A percentile compares a stretch with the other conserved stretches of the same genome.
phyloP scores from a whole-genome alignment of 192 early-diverging fungal species.

The Rhizophagus prolifer region DNA sequence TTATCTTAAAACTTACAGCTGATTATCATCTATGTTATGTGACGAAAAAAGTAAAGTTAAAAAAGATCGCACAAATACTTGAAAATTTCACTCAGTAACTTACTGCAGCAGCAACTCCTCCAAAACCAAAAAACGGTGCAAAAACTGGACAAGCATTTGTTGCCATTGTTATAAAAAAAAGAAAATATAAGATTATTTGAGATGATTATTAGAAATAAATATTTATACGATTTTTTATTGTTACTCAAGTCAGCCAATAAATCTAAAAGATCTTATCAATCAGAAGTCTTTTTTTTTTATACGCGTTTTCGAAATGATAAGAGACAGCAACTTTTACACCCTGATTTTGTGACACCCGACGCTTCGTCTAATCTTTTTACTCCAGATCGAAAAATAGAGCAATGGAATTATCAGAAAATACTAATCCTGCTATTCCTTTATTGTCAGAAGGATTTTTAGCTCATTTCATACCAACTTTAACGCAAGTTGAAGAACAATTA shows the following conservation, averaged over 20 bases:
- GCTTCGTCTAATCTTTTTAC: not conserved
- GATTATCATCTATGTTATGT: slow-evolving; percentile 57
- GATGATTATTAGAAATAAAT: not conserved
- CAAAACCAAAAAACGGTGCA: slow-evolving; percentile 93
- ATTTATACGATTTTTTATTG: not conserved
- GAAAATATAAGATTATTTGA: not conserved
- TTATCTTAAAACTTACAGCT: slow-evolving; percentile 55
- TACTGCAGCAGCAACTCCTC: slow-evolving; percentile 88
- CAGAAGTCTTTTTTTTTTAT: not conserved
- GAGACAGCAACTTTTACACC: slow-evolving; percentile 5
- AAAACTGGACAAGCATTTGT: slow-evolving; percentile 69
- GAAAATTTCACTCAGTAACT: not conserved
- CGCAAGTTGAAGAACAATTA: slow-evolving; percentile 24
- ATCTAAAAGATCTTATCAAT: not conserved
- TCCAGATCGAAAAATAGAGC: not conserved
- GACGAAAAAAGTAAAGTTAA: slow-evolving; percentile 16
- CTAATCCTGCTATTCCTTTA: slow-evolving; percentile 5
- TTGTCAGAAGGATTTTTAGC: slow-evolving; percentile 30
- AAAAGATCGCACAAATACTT: not conserved
- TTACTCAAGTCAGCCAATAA: not conserved
- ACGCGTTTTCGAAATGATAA: not conserved
- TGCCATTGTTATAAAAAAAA: not conserved
- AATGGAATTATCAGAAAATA: slow-evolving; percentile 5
- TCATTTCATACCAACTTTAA: slow-evolving; percentile 5
- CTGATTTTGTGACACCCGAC: not conserved